Evolutionary conservation across 164 flowering plant species (phyloP).

Genomic region (Stephania yunnanensis): DNA sequence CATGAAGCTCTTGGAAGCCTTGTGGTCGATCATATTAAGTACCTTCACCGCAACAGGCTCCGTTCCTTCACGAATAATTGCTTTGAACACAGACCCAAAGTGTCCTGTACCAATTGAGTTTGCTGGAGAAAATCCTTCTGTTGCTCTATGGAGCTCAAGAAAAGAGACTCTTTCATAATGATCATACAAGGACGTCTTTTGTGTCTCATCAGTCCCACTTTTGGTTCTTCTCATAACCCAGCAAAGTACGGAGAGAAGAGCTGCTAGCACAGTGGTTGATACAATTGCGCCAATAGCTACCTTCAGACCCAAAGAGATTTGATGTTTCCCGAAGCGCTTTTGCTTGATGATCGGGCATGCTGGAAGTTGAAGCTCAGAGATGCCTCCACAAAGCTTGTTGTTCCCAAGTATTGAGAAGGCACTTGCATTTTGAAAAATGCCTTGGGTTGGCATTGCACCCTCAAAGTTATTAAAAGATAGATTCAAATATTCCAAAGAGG

Average conservation of each 20-base stretch:
- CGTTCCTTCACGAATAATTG: neutral
- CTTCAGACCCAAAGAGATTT: too few species aligned
- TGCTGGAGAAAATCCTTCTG: slow-evolving; percentile 4
- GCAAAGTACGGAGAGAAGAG: too few species aligned
- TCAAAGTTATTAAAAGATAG: neutral
- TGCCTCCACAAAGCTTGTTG: slow-evolving; percentile 15
- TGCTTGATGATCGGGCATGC: neutral
- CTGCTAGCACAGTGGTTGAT: too few species aligned
- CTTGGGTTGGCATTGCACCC: neutral
- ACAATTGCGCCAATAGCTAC: too few species aligned
- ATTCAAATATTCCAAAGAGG: slow-evolving; percentile 3
- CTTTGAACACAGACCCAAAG: slow-evolving; percentile 10
- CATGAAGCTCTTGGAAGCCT: slow-evolving; percentile 13
- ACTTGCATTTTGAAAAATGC: slow-evolving; percentile 10
- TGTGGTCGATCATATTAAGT: neutral
- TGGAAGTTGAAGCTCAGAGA: neutral
- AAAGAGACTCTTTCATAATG: slow-evolving; percentile 6
- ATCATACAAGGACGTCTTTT: neutral
- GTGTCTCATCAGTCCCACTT: neutral
- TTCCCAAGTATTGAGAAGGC: slow-evolving; percentile 5
- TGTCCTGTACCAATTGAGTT: slow-evolving; percentile 10
- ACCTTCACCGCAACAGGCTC: neutral
- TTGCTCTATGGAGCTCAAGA: slow-evolving; percentile 1
- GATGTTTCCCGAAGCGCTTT: neutral
- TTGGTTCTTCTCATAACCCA: neutral